Percentiles rank a stretch among this genome's conserved stretches.
phyloP scores from a whole-genome alignment of 139 green algal genomes.

The Micractinium sp. region DNA sequence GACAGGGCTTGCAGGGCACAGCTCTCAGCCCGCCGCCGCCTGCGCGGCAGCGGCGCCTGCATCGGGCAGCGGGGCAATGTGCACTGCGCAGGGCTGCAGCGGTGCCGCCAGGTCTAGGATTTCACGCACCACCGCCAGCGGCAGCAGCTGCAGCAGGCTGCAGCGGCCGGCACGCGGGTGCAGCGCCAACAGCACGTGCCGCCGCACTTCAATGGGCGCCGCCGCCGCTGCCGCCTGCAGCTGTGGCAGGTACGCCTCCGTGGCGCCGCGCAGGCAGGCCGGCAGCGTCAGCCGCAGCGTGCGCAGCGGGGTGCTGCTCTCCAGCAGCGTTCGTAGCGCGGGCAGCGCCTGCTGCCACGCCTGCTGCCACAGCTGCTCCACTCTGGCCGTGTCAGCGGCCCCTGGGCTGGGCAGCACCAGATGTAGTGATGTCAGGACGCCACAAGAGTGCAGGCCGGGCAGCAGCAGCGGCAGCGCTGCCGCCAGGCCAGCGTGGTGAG shows the following conservation, averaged over 20 bases:
- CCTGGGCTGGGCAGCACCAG: neutral
- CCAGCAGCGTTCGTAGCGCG: conserved; percentile 3
- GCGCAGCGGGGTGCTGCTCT: conserved; percentile 6
- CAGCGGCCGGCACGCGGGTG: conserved; percentile 34
- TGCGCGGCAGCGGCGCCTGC: neutral
- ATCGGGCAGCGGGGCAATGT: neutral
- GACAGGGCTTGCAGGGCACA: neutral
- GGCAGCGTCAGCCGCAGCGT: conserved; percentile 11
- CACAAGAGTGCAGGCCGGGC: neutral
- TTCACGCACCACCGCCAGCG: conserved; percentile 26
- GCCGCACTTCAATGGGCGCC: neutral
- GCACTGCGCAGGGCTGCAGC: conserved; percentile 27
- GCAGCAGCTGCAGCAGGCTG: conserved; percentile 47
- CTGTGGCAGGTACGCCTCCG: conserved; percentile 6
- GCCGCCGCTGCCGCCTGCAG: conserved; percentile 23
- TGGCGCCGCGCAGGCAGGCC: neutral
- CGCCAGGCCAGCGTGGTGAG: conserved; percentile 17
- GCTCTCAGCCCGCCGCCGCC: neutral
- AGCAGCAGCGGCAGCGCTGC: conserved; percentile 28
- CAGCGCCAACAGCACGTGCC: conserved; percentile 31
- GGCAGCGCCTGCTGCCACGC: conserved; percentile 25
- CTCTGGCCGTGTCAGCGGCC: neutral
- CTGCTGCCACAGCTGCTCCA: conserved; percentile 17
- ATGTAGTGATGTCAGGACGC: neutral
- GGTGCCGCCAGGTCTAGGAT: conserved; percentile 36